These are phyloP conservation scores for Lasiosphaeria ovina DNA, from an alignment of 495 filamentous ascomycete genomes.

Conservation along the genomic window DNA sequence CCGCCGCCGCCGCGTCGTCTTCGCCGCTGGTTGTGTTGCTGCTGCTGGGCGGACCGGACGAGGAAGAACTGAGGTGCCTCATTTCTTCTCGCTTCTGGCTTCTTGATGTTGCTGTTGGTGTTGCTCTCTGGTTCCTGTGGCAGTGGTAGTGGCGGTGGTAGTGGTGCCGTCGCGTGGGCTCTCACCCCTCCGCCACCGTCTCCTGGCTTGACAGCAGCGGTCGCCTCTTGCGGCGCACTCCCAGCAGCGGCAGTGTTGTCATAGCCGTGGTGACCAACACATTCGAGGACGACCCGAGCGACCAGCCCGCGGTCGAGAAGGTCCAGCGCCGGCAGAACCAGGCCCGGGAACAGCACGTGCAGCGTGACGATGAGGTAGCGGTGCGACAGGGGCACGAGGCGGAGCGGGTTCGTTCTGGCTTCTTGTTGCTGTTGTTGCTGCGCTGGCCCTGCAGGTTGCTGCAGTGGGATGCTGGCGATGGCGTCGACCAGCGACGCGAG, in stretches of 20 bases:
- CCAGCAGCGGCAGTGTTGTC: too few relatives aligned
- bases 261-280: not conserved
- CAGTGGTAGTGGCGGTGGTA: not conserved
- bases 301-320: slow-evolving; percentile 74
- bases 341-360: slow-evolving; percentile 60
- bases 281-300: slow-evolving; percentile 30
- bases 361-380: slow-evolving; percentile 55
- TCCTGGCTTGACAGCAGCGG: too few relatives aligned
- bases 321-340: slow-evolving; percentile 73
- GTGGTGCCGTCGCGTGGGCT: too few relatives aligned
- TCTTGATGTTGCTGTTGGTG: not conserved
- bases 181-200: too few relatives aligned
- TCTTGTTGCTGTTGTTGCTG: not conserved
- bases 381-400: slow-evolving; percentile 34
- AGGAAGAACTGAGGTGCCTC: slow-evolving; percentile 30
- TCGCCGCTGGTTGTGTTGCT: slow-evolving; percentile 21
- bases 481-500: slow-evolving; percentile 46
- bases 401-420: slow-evolving; percentile 40
- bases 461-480: slow-evolving; percentile 39
- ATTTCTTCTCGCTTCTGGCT: not conserved
- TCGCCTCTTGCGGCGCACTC: too few relatives aligned
- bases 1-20: slow-evolving; percentile 15
- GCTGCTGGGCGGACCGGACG: slow-evolving; percentile 36
- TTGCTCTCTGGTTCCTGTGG: not conserved
- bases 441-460: not conserved